Base-by-base conservation (phyloP, 78 protist genomes). In the Blattamonas nauphoetae region DNA sequence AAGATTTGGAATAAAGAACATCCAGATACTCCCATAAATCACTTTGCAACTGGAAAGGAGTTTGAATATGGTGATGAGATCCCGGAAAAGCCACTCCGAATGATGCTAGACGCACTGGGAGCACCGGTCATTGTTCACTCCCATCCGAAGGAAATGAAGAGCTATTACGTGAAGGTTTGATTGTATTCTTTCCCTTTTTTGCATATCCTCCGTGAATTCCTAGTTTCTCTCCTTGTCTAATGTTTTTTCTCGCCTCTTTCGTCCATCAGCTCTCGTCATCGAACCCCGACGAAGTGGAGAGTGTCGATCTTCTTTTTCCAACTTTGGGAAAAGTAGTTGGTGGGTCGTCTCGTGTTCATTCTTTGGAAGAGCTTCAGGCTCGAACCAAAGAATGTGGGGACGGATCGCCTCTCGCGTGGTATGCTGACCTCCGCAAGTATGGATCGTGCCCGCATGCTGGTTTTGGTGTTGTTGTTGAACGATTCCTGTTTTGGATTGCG, bases 311-410 rank as follows among this genome's bases (percentile, higher is more conserved):
- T 21, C 92, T 95, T 77, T 92, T 97, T 94, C 99, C 99, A 38
- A 95, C 95, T 81, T 96, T 97, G 81, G 99, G 99, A 45, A 98
- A 97, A 83, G 95, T 97, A 42, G 94, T 97, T 44, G 99, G 99
- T 38, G 98, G 99, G 0, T 89, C 94, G 42, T 95, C 95, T 97
- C 87, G 99, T 11, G 89, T 91, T 45, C 41, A 83, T 29, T 92
- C 92, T 89, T 80, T 83, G 64, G 90, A 94, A 42, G 91, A 93
- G 84, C 78, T 96, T 2, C 21, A 21, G 38, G 71, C 71, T 55
- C 38, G 71, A 55, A 55, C 38, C 11, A 21, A 55, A 21, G 71
- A 55, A 55, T 11, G 21, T 55, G 71, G 71, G 21, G 11, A 11
- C 71, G 71, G 21, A 55, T n/a, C n/a, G 71, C 71, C 71, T 29